Evolutionary conservation across 345 rosid species (phyloP).

Genomic region (Melaleuca alternifolia): DNA sequence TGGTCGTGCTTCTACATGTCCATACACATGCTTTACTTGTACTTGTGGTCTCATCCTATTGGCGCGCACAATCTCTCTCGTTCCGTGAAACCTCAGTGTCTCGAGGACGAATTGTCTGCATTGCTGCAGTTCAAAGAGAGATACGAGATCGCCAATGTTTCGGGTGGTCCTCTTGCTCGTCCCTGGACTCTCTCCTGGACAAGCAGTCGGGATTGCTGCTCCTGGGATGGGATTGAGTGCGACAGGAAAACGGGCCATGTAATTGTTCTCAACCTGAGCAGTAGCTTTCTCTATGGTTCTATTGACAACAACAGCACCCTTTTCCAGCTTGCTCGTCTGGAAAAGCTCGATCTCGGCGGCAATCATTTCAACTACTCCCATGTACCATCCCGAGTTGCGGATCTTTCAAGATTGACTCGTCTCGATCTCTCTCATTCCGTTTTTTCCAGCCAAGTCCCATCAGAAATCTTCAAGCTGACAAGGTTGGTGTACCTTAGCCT

Average conservation of each 20-base stretch:
- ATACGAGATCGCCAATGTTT: not conserved
- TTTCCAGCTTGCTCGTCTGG: not conserved
- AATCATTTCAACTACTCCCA: not conserved
- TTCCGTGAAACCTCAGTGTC: not conserved
- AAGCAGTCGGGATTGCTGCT: not conserved
- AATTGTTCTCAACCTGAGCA: not conserved
- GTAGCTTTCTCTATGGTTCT: not conserved
- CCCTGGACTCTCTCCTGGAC: not conserved
- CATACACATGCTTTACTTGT: not conserved
- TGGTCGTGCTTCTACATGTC: not conserved
- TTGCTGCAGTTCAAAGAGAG: not conserved
- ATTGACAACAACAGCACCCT: conserved; percentile 1
- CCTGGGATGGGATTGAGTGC: conserved; percentile 1
- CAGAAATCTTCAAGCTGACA: conserved; percentile 3
- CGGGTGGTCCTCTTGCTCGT: not conserved
- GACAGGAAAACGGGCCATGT: not conserved
- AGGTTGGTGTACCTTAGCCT: not conserved
- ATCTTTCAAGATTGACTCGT: not conserved
- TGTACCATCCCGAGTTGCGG: conserved; percentile 1
- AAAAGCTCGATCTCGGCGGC: not conserved
- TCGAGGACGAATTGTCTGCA: not conserved
- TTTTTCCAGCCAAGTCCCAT: conserved; percentile 6
- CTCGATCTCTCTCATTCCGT: conserved; percentile 4
- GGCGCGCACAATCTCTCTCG: rapidly evolving
- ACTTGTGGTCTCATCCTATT: not conserved